Evolutionary conservation across 2,329 filamentous ascomycete genomes (phyloP), one percentile per base, ranked within the genome.

Genomic region (Neofusicoccum laricinum): DNA sequence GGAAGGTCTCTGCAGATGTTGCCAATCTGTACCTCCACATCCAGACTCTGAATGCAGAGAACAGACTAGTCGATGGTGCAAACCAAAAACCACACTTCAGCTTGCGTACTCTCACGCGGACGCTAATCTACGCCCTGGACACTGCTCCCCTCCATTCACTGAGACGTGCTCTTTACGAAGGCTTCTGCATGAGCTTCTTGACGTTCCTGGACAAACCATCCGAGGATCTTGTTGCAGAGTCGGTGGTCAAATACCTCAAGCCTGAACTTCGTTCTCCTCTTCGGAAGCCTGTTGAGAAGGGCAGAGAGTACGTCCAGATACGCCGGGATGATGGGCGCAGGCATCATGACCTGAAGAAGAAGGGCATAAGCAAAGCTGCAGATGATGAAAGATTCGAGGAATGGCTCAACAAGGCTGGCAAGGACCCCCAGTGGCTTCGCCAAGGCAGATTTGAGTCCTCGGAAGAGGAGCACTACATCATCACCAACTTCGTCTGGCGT

Each of bases 1-100:
- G 90, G 46, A 87, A 90, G 69, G 85, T 91, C 14, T 88, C 90
- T 0, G 84, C 91, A 65, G 92, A 97, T 72, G 90, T 97, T 65
- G 92, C 93, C 1, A 86, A 87, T 43, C 84, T 99, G 1, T 99
- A 99, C 73, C 84, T 97, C 65, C 90, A 92, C 68, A 94, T 94
- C 7, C 96, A 97, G 75, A 84, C 84, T 45, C 82, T 96, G 50
- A 90, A 91, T 0, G 88, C 91, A 64, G 87, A 92, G 61, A 97
- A 96, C 74, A 86, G 88, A 65, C 81, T 99, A 14, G 95, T 97
- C 0, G 96, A 99, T 76, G 94, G 96, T 48, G 94, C 94, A 32
- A 94, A 96, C 66, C 93, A 99, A 73, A 92, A 95, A 55, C 94
- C 95, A 11, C 95, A 99, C 77, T 99, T 97, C 81, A 98, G 94